Conservation (phyloP, 2,329 filamentous ascomycete species). For the Colletotrichum sp. region DNA sequence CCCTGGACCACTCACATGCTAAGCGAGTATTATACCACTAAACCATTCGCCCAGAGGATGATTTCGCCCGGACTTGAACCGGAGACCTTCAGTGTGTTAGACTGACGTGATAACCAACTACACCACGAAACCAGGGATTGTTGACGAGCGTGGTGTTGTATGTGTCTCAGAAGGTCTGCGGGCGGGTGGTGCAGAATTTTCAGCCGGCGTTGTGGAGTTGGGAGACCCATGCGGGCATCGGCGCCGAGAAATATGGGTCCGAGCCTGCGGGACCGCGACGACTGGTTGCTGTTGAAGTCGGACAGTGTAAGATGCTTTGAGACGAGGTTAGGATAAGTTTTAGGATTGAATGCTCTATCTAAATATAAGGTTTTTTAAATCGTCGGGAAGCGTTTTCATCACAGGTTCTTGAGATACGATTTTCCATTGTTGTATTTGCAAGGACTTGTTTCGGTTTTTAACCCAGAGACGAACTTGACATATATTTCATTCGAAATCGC, state of each 20-base stretch:
- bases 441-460: rapidly evolving
- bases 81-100: constrained; percentile 37
- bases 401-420: rapidly evolving
- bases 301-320: background rate
- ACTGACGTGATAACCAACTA: constrained; percentile 56
- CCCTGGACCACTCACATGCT: constrained; percentile 21
- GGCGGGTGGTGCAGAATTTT: constrained; percentile 55
- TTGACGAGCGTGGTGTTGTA: rapidly evolving
- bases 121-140: constrained; percentile 35
- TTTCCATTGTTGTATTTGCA: rapidly evolving
- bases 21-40: constrained; percentile 22
- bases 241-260: background rate
- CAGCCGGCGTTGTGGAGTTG: constrained; percentile 66
- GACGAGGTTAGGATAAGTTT: background rate
- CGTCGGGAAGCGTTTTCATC: background rate
- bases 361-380: rapidly evolving
- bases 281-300: background rate
- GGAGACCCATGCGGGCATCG: constrained; percentile 32
- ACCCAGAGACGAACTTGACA: rapidly evolving
- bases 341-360: background rate
- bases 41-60: constrained; percentile 8
- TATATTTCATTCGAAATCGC: rapidly evolving
- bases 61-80: constrained; percentile 22
- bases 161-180: background rate
- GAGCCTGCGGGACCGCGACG: background rate